Base-by-base conservation (phyloP, 306 rosid species). In the Acacia crassicarpa region DNA sequence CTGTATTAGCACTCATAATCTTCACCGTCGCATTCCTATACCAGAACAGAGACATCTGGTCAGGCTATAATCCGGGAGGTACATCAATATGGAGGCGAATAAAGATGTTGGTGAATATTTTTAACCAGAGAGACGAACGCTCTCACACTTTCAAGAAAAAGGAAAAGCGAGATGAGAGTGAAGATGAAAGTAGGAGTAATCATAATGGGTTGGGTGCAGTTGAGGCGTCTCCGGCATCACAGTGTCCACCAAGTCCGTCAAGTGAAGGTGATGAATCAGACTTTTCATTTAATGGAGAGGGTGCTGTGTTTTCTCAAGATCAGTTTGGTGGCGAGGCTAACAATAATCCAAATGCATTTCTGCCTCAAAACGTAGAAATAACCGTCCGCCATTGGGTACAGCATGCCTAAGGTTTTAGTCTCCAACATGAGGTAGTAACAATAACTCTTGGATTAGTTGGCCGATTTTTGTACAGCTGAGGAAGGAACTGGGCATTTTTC, bases 121-220 rank as follows among this genome's bases (percentile, higher is more conserved):
- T 85, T 15, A 75, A 87, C 61, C 23, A 79, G 41, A 89, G 41
- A 79, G 92, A 91, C 73, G 46, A 58, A 53, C 79, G 77, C 17
- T 67, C 76, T 35, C 92, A 84, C 81, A 82, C 91, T 13, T 87
- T 87, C 65, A 89, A 27, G 63, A 87, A 81, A 79, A 73, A 59
- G 45, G 70, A 12, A 32, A 48, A 48, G 38, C 35, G 4, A 72
- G 46, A 17, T n/a, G 61, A 68, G 30, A 14, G 49, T 45, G 49
- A 45, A 32, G 4, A 32, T 45, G 49, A 14, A 4, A 10, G 53
- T 48, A 5, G 53, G 14, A 14, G 16, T 14, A 14, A 48, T 14
- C 53, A 48, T 53, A 72, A 62, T 53, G 56, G 19, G 35, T 14
- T 27, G 40, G 12, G 69, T 30, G 10, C 69, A 2, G n/a, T 63